Evolutionary conservation across 2,329 filamentous ascomycete species (phyloP).

Genomic region (Zopfia rhizophila): DNA sequence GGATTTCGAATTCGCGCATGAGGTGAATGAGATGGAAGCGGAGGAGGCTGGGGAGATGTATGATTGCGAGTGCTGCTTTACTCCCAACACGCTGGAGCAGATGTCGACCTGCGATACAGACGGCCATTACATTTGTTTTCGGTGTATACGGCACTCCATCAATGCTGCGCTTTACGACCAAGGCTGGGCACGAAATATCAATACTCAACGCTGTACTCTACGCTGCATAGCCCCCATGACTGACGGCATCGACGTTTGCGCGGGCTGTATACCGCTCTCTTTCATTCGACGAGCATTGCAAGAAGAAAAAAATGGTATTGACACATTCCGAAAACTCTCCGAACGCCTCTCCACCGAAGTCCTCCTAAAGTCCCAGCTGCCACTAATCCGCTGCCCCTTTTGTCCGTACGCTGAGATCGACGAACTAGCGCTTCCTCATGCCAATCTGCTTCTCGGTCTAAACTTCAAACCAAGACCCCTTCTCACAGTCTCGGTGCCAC

Average conservation of each 20-base stretch:
- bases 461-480: constrained; percentile 45
- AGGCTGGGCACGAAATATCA: constrained; percentile 84
- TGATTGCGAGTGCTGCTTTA: constrained; percentile 85
- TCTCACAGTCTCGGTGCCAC: constrained; percentile 36
- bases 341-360: constrained; percentile 80
- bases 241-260: constrained; percentile 64
- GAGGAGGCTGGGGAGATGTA: constrained; percentile 59
- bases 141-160: constrained; percentile 82
- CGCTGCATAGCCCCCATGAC: constrained; percentile 82
- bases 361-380: constrained; percentile 76
- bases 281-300: constrained; percentile 79
- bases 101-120: constrained; percentile 75
- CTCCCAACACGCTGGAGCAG: constrained; percentile 75
- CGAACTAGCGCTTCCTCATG: constrained; percentile 47
- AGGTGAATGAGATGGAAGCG: constrained; percentile 61
- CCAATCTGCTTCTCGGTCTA: constrained; percentile 37
- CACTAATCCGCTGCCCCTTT: constrained; percentile 86
- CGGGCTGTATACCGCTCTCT: constrained; percentile 75
- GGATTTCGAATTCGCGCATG: constrained; percentile 55
- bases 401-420: constrained; percentile 93
- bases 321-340: constrained; percentile 80
- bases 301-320: constrained; percentile 73
- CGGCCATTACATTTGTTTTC: constrained; percentile 80
- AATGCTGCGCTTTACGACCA: constrained; percentile 93
- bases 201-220: constrained; percentile 76